Percentiles rank a stretch among this genome's conserved stretches.
These are phyloP conservation scores for Fragilaria radians DNA, from an alignment of 108 stramenopile species.

Conservation along the genomic window DNA sequence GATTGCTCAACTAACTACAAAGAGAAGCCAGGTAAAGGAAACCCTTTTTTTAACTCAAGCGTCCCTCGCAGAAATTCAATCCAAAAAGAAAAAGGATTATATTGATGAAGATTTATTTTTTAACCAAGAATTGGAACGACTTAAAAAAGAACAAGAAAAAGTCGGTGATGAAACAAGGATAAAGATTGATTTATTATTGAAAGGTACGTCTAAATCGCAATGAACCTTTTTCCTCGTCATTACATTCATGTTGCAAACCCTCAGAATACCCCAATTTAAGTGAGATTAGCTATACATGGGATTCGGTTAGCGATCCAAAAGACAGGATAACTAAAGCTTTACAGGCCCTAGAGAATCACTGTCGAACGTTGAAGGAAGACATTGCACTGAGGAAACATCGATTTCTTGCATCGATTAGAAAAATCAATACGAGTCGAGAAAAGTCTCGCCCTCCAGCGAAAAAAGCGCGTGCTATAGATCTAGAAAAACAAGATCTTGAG, in stretches of 20 bases:
- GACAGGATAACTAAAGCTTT: not conserved
- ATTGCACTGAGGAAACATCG: not conserved
- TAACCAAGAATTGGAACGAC: no score
- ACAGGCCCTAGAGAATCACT: not conserved
- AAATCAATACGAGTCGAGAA: no score
- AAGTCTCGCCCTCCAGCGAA: no score
- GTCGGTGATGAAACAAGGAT: not conserved
- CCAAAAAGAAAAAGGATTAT: no score
- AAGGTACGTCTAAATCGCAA: not conserved
- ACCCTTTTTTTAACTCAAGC: no score
- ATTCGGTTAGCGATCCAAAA: not conserved
- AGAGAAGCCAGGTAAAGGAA: no score
- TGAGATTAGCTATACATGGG: not conserved
- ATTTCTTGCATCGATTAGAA: not conserved
- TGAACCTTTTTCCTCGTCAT: not conserved
- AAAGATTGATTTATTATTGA: not conserved
- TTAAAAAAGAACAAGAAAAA: no score
- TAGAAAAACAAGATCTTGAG: no score
- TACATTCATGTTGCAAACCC: not conserved
- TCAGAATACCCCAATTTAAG: not conserved
- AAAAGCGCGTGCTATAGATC: no score
- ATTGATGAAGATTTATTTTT: no score
- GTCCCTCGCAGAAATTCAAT: no score
- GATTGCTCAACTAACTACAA: no score
- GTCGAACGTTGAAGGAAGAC: not conserved